Base-by-base conservation (phyloP, 345 rosid genomes). In the Gynandropsis gynandra region DNA sequence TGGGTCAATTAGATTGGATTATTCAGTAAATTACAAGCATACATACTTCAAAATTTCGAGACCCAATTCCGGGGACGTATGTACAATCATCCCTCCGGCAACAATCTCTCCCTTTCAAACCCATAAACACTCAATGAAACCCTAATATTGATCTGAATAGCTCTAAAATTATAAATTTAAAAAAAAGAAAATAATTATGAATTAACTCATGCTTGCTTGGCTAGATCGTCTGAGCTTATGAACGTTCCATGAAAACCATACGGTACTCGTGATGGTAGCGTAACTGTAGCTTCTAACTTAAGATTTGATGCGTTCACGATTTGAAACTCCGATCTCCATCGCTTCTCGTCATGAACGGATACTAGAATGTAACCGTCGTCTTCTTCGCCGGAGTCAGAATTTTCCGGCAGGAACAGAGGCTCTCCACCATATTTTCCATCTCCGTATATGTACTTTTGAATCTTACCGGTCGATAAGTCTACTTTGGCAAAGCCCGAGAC, bases 201-300 rank as follows among this genome's bases (percentile, higher is more conserved):
- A 33, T 16, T 37, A 14, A 36, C 40, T 42, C 17, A 83, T 17
- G 61, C 81, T 58, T 85, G 90, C 34, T 60, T 76, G 56, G 44
- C 52, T 59, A 82, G 35, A 43, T 79, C 92, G 34, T 64, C 66
- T 4, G 76, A 56, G 35, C 58, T 54, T 10, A 86, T 77, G 40
- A 86, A 80, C 1, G 95, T 80, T 15, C 95, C 95, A 21, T 86
- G 95, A 53, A 86, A 86, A 12, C 95, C 95, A 18, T 86, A 86
- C 17, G 95, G 95, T 37, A 86, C 95, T 47, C 95, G 69, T 18
- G 95, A 82, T 4, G 95, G 95, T 44, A 86, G 80, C 67, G 55
- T 16, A 16, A 86, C 72, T 1, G 74, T 52, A 13, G 86, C 86
- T 60, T 86, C 88, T n/a, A 80, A 64, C 73, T 74, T 46, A 45